phyloP scores from a whole-genome alignment of 805 yeast genomes.

The Allodekkera sacchari region DNA sequence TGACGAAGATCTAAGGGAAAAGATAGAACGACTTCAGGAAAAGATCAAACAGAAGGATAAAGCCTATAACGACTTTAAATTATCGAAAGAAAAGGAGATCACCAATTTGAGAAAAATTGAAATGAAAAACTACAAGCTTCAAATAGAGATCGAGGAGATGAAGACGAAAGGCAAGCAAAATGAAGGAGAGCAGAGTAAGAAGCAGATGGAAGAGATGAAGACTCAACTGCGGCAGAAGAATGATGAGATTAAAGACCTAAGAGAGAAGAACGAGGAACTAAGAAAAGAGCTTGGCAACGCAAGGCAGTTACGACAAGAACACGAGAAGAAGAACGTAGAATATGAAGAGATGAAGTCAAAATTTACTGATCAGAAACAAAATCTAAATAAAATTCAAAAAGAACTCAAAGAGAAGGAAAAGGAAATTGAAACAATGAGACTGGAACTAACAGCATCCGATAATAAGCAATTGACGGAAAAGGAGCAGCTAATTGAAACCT shows the following conservation, averaged over 20 bases:
- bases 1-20: slow-evolving; percentile 2
- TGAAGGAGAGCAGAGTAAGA: neutral
- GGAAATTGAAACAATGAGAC: slow-evolving; percentile 1
- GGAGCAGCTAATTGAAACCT: slow-evolving; percentile 1
- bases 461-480: slow-evolving; percentile 3
- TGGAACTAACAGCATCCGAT: slow-evolving; percentile 1
- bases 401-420: slow-evolving; percentile 4
- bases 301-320: too few relatives aligned
- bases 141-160: slow-evolving; percentile 9
- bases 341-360: slow-evolving; percentile 5
- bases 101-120: slow-evolving; percentile 9
- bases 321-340: slow-evolving; percentile 1
- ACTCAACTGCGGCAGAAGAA: too few relatives aligned
- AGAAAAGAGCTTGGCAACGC: too few relatives aligned
- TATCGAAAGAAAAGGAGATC: slow-evolving; percentile 9
- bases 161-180: neutral
- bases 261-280: too few relatives aligned
- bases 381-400: slow-evolving; percentile 1
- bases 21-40: slow-evolving; percentile 1
- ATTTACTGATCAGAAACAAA: neutral
- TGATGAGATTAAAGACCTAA: too few relatives aligned
- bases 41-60: slow-evolving; percentile 2
- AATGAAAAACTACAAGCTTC: slow-evolving; percentile 11
- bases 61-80: slow-evolving; percentile 6
- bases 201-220: slow-evolving; percentile 1